phyloP scores from a whole-genome alignment of 1,284 basidiomycete genomes.

The Naganishia sp. region DNA sequence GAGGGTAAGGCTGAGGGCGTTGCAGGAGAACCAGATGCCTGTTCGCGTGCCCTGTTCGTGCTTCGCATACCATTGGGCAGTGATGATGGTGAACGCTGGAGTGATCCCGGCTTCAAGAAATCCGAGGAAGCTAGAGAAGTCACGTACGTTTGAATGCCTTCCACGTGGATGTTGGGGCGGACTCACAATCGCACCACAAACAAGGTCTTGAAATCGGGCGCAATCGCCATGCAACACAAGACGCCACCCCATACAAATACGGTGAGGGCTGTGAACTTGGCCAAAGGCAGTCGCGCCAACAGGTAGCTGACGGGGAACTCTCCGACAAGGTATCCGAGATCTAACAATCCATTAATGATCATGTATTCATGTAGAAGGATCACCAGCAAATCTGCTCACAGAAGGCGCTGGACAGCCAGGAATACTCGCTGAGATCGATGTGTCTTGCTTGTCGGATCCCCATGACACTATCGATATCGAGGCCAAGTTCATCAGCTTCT shows the following conservation, averaged over 20 bases:
- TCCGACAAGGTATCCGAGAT: slow-evolving; percentile 41
- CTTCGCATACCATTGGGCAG: slow-evolving; percentile 72
- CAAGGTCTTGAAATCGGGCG: slow-evolving; percentile 34
- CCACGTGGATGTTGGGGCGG: background rate
- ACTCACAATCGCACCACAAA: slow-evolving; percentile 37
- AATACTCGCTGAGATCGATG: slow-evolving; percentile 36
- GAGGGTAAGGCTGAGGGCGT: slow-evolving; percentile 45
- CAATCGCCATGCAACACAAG: slow-evolving; percentile 35
- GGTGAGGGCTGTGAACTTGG: slow-evolving; percentile 73
- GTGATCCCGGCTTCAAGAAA: slow-evolving; percentile 65
- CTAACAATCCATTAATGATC: background rate
- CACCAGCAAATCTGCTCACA: slow-evolving; percentile 28
- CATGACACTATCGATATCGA: slow-evolving; percentile 35
- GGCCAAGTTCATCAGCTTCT: background rate
- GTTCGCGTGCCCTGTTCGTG: slow-evolving; percentile 18
- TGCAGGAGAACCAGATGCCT: slow-evolving; percentile 58
- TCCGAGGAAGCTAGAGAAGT: slow-evolving; percentile 17
- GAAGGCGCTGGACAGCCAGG: slow-evolving; percentile 36
- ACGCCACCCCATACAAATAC: slow-evolving; percentile 63
- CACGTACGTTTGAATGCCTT: background rate
- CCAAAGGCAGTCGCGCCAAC: slow-evolving; percentile 70
- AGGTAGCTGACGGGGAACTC: slow-evolving; percentile 62
- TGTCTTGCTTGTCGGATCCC: slow-evolving; percentile 45
- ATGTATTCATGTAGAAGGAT: background rate
- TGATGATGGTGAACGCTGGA: slow-evolving; percentile 67